Conservation (phyloP, 768 basidiomycete species). For the Mycena polygramma region DNA sequence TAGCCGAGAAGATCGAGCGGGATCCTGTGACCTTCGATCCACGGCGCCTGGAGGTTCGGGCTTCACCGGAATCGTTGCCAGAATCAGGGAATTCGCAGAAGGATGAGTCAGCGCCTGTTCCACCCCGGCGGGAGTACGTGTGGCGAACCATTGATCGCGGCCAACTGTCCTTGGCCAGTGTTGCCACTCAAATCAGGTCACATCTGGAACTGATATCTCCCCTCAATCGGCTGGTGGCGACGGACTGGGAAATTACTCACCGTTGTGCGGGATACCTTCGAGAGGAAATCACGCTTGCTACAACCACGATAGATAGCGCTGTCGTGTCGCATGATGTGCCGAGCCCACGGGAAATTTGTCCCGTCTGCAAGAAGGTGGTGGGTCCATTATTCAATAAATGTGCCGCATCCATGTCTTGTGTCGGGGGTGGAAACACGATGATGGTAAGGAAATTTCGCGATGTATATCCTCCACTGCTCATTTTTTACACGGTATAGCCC, state of each 20-base stretch:
- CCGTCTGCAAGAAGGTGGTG: constrained; percentile 1
- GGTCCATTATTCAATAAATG: no score
- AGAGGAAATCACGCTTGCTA: constrained; percentile 7
- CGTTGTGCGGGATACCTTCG: constrained; percentile 1
- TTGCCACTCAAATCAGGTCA: not conserved
- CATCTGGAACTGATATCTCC: not conserved
- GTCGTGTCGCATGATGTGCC: not conserved
- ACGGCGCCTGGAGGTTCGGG: not conserved
- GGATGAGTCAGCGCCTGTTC: not conserved
- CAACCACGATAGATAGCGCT: constrained; percentile 1
- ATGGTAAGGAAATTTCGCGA: no score
- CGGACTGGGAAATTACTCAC: not conserved
- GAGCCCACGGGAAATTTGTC: not conserved
- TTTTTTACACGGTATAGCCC: no score
- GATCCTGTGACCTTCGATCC: not conserved
- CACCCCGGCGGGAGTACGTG: not conserved
- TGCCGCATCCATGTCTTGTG: no score
- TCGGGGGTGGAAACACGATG: no score
- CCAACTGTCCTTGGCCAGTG: not conserved
- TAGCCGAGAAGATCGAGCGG: not conserved
- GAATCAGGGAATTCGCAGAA: no score
- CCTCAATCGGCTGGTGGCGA: not conserved
- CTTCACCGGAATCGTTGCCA: not conserved
- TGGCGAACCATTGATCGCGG: constrained; percentile 8
- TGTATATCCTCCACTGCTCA: no score